Evolutionary conservation across 2,329 filamentous ascomycete species (phyloP).

Genomic region (Aspergillus neotritici): DNA sequence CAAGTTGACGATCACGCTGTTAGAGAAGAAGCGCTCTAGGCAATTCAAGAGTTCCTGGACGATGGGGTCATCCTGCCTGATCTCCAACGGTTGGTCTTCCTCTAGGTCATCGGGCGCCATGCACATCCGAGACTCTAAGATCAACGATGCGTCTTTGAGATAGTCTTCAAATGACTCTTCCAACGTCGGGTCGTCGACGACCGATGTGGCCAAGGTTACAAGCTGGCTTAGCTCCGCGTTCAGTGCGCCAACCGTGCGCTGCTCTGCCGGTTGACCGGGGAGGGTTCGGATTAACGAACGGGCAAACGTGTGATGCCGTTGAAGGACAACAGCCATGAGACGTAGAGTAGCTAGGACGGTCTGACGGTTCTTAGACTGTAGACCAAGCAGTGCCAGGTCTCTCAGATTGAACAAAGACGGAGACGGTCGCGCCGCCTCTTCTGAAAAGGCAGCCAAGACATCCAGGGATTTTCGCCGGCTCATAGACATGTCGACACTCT

Average conservation of each 20-base stretch:
- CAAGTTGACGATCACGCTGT: constrained; percentile 86
- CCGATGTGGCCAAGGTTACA: constrained; percentile 32
- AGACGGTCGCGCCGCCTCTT: constrained; percentile 68
- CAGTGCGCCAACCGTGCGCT: constrained; percentile 34
- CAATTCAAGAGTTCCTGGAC: constrained; percentile 51
- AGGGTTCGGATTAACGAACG: constrained; percentile 56
- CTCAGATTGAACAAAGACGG: constrained; percentile 89
- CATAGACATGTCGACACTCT: constrained; percentile 52
- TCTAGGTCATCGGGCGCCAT: constrained; percentile 27
- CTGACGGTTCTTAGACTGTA: constrained; percentile 77
- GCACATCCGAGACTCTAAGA: constrained; percentile 37
- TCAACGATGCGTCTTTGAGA: constrained; percentile 49
- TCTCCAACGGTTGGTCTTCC: constrained; percentile 58
- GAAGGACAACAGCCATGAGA: constrained; percentile 77
- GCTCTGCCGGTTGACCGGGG: constrained; percentile 32
- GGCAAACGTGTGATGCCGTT: constrained; percentile 83
- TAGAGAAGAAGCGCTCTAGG: constrained; percentile 76
- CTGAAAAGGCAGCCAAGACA: constrained; percentile 70
- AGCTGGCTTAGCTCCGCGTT: constrained; percentile 38
- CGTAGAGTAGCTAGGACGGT: constrained; percentile 87
- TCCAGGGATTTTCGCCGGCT: constrained; percentile 86
- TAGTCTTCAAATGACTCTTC: constrained; percentile 42
- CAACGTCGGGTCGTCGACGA: constrained; percentile 34
- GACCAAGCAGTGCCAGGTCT: constrained; percentile 79
- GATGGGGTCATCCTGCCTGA: constrained; percentile 59